Evolutionary conservation across 2,329 filamentous ascomycete genomes (phyloP), one percentile per base, ranked within the genome.

Genomic region (Penicillium expansum): DNA sequence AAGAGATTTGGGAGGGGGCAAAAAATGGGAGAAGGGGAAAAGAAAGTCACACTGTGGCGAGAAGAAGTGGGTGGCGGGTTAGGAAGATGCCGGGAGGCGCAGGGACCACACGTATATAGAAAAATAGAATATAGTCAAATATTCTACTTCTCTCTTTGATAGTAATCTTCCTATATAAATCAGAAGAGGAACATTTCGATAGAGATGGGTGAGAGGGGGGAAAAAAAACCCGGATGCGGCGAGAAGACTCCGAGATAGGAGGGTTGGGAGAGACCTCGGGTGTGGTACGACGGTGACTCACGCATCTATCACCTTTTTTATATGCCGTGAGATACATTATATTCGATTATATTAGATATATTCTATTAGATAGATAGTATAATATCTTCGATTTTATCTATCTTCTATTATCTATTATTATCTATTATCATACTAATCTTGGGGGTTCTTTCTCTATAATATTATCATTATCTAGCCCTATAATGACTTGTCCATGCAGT

Each of bases 51-150:
- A 55, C 29, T 63, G 57, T 62, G 64, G 58, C 56, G 43, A 50
- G 45, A 52, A 52, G 22, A 47, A 48, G 30, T 56, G 48, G 61
- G 61, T 60, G 61, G 61, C 59, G 59, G 59, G 47, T 52, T 52
- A 47, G 49, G 39, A 24, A 51, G 49, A 52, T 37, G 10, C 50
- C 41, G 47, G 41, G 52, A 39, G 43, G 52, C 55, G 51, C 55
- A 57, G 45, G 48, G 42, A 56, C 51, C 51, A 48, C 38, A 38
- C 41, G 41, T n/a, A 41, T n/a, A 41, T 37, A 55, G 29, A 55
- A 38, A 18, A 49, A 43, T 39, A 55, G 53, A 55, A 55, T 56
- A 56, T 51, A 55, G 24, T 55, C 29, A 55, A 55, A 55, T 55
- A 48, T 38, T 51, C 52, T 43, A 42, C 27, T 33, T n/a, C n/a